phyloP scores from a whole-genome alignment of 495 filamentous ascomycete genomes.

The Penicillium pancosmium region DNA sequence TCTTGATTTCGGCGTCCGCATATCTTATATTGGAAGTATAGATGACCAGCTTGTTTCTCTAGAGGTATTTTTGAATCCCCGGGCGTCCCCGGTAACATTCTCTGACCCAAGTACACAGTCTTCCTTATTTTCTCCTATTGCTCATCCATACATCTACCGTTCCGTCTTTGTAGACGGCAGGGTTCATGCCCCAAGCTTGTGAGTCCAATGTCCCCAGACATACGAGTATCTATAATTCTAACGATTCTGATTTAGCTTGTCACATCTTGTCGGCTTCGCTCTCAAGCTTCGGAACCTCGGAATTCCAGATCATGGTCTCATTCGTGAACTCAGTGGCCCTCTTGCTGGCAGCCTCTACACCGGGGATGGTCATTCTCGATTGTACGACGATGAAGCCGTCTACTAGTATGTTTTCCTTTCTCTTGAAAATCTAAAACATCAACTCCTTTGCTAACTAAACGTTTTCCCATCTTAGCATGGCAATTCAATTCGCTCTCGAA shows the following conservation, averaged over 20 bases:
- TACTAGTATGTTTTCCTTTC: constrained; percentile 54
- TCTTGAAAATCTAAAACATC: constrained; percentile 20
- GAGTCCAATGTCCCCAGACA: constrained; percentile 24
- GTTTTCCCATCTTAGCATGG: constrained; percentile 45
- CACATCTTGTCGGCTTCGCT: constrained; percentile 89
- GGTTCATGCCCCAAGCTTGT: constrained; percentile 92
- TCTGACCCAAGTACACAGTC: constrained; percentile 52
- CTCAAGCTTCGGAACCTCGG: constrained; percentile 93
- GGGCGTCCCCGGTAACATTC: not conserved
- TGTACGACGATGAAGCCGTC: constrained; percentile 89
- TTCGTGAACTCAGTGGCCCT: constrained; percentile 85
- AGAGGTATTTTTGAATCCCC: constrained; percentile 57
- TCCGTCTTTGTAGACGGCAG: constrained; percentile 94
- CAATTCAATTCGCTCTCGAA: constrained; percentile 82
- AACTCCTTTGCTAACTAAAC: constrained; percentile 1
- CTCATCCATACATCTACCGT: constrained; percentile 89
- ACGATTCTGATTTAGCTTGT: constrained; percentile 55
- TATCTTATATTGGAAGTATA: constrained; percentile 87
- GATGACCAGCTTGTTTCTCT: constrained; percentile 95
- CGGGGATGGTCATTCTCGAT: constrained; percentile 88
- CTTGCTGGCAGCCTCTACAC: constrained; percentile 89
- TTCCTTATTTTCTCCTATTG: constrained; percentile 77
- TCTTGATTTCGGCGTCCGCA: constrained; percentile 75
- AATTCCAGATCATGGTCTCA: constrained; percentile 87
- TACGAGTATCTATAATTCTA: not conserved